These are phyloP conservation scores for Bipolaris sorokiniana DNA, from an alignment of 2,329 filamentous ascomycete species.

Conservation along the genomic window DNA sequence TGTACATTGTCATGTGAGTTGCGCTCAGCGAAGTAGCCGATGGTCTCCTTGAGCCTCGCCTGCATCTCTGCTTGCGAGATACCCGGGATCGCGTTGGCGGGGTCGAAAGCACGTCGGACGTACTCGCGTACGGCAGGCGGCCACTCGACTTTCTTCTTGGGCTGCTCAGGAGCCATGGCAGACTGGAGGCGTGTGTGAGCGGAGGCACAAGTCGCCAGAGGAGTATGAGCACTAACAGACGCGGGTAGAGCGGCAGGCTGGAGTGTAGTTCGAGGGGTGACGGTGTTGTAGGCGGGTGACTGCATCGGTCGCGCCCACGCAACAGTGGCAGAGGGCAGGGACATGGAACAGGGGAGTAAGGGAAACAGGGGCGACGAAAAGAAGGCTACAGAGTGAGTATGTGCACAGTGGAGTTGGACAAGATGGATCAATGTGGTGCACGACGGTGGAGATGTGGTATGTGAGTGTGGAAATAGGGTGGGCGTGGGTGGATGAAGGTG, in stretches of 20 bases:
- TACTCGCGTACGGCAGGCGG: slow-evolving; percentile 82
- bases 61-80: slow-evolving; percentile 72
- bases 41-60: slow-evolving; percentile 81
- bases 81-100: slow-evolving; percentile 62
- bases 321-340: slow-evolving; percentile 36
- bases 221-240: slow-evolving; percentile 25
- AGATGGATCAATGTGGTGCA: slow-evolving; percentile 2
- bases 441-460: slow-evolving; percentile 3
- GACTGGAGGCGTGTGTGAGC: slow-evolving; percentile 28
- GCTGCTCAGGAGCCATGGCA: slow-evolving; percentile 21
- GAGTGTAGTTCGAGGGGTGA: slow-evolving; percentile 53
- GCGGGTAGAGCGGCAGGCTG: slow-evolving; percentile 25
- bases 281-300: slow-evolving; percentile 54
- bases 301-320: slow-evolving; percentile 38
- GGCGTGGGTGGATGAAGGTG: slow-evolving; percentile 19
- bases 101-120: slow-evolving; percentile 86
- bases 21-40: slow-evolving; percentile 78
- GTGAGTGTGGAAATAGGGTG: slow-evolving; percentile 4
- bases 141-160: slow-evolving; percentile 71
- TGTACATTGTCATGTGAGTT: slow-evolving; percentile 74
- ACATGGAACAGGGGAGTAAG: slow-evolving; percentile 28
- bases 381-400: slow-evolving; percentile 25
- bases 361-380: slow-evolving; percentile 4
- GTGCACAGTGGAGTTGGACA: slow-evolving; percentile 10
- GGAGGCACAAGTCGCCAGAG: background rate